Evolutionary conservation across 345 rosid genomes (phyloP), one percentile per base, ranked within the genome.

Genomic region (Clarkia xantiana): DNA sequence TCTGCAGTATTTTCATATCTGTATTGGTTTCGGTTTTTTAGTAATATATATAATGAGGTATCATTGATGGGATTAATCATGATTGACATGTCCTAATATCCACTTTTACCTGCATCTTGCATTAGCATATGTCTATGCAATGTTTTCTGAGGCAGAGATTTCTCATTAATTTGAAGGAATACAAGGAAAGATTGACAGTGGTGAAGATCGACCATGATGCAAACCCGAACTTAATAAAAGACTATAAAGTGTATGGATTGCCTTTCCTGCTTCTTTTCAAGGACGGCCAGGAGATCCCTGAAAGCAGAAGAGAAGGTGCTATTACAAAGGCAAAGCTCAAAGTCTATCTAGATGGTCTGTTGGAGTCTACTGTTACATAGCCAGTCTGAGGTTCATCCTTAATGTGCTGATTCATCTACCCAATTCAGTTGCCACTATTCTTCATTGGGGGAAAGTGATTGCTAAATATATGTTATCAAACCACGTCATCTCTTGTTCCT

Each of bases 281-380:
- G 68, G 64, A 76, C 16, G 94, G 94, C 44, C 58, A 76, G 47
- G 89, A 78, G 67, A 80, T 86, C 47, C 65, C 86, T 3, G 78
- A 72, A 55, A 86, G 94, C 70, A 67, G 96, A 57, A 80, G 80
- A 65, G 96, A 86, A 73, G 94, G 94, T 44, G 94, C 94, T 15
- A 78, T 86, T 40, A 78, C 90, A 14, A 86, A 83, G 58, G 62
- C 52, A 29, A 86, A 80, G 79, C 94, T 86, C 46, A 73, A 86
- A 53, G 82, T 71, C 22, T 74, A 86, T 58, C 52, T 86, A 34
- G 86, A 86, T 65, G 54, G 68, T 54, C 66, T 82, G 10, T 53
- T 86, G 67, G 70, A 63, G 47, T 58, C 84, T 12, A 70, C 86
- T 39, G 71, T 73, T 25, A 61, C 89, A 12, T 86, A 73, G 67